Conservation (phyloP, 2,329 filamentous ascomycete genomes). For the Dothideomycetidae sp. region DNA sequence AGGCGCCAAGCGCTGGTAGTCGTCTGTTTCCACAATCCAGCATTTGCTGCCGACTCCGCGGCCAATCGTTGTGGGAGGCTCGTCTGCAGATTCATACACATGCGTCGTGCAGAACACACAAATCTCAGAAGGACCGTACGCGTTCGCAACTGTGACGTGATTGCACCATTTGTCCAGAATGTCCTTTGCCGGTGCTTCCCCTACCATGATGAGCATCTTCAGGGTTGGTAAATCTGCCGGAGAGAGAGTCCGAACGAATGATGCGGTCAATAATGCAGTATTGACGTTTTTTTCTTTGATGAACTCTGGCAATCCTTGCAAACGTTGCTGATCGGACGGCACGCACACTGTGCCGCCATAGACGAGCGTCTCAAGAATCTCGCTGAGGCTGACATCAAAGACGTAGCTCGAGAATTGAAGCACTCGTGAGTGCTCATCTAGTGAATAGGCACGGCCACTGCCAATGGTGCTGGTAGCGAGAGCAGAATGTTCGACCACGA, state of each 20-base stretch:
- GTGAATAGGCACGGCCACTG: constrained; percentile 4
- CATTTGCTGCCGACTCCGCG: constrained; percentile 12
- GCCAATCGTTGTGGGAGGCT: neutral
- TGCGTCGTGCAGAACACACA: neutral
- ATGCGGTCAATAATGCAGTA: constrained; percentile 13
- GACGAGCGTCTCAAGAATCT: constrained; percentile 10
- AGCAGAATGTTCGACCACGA: neutral
- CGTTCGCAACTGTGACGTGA: constrained; percentile 10
- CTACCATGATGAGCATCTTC: constrained; percentile 7
- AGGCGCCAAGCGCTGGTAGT: constrained; percentile 20
- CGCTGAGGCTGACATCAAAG: constrained; percentile 11
- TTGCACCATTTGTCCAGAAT: constrained; percentile 1
- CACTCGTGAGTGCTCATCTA: constrained; percentile 6
- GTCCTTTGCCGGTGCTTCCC: neutral
- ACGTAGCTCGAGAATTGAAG: constrained; percentile 10
- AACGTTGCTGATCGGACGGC: constrained; percentile 13
- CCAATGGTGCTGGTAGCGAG: neutral
- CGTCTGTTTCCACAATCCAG: constrained; percentile 19
- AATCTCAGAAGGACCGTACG: constrained; percentile 14
- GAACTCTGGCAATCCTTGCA: constrained; percentile 10
- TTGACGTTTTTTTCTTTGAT: constrained; percentile 11
- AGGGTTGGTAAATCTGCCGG: constrained; percentile 10
- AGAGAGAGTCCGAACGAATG: constrained; percentile 12
- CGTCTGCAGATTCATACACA: constrained; percentile 19
- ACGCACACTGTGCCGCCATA: constrained; percentile 14